Conservation (phyloP, 805 yeast species). For the Metschnikowia chrysomelidarum region DNA sequence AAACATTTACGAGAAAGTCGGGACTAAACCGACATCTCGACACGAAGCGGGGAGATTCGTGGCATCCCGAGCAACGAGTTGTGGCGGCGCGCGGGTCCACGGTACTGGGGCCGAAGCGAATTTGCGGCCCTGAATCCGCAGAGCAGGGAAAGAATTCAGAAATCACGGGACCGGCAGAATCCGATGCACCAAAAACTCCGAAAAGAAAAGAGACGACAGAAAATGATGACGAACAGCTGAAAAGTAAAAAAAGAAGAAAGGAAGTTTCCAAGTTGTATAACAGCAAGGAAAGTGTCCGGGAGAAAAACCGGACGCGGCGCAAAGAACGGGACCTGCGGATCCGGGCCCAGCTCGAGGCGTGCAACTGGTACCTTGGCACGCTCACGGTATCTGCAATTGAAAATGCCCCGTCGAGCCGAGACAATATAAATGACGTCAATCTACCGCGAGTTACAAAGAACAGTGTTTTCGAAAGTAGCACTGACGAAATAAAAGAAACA, state of each 20-base stretch:
- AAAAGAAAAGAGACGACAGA: background rate
- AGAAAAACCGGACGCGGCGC: conserved; percentile 45
- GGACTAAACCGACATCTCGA: conserved; percentile 62
- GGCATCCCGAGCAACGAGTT: conserved; percentile 51
- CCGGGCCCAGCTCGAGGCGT: conserved; percentile 31
- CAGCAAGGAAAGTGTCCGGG: conserved; percentile 47
- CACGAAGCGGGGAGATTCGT: conserved; percentile 48
- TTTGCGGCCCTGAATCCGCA: background rate
- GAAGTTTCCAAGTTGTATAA: conserved; percentile 46
- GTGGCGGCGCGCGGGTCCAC: conserved; percentile 34
- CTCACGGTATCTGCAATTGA: background rate
- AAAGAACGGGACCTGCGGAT: conserved; percentile 40
- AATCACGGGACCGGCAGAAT: conserved; percentile 34
- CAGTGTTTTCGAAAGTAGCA: too few species aligned
- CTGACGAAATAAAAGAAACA: background rate
- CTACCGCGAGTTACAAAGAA: too few species aligned
- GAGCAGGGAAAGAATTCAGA: conserved; percentile 14
- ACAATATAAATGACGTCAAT: background rate
- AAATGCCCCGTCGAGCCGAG: background rate
- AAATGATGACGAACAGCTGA: conserved; percentile 15
- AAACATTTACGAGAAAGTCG: conserved; percentile 55
- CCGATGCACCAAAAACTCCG: background rate
- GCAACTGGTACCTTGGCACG: conserved; percentile 8
- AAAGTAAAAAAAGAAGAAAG: conserved; percentile 38
- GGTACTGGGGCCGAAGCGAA: conserved; percentile 31